Base-by-base conservation (phyloP, 129 eudicot species). In the Erigeron canadensis region DNA sequence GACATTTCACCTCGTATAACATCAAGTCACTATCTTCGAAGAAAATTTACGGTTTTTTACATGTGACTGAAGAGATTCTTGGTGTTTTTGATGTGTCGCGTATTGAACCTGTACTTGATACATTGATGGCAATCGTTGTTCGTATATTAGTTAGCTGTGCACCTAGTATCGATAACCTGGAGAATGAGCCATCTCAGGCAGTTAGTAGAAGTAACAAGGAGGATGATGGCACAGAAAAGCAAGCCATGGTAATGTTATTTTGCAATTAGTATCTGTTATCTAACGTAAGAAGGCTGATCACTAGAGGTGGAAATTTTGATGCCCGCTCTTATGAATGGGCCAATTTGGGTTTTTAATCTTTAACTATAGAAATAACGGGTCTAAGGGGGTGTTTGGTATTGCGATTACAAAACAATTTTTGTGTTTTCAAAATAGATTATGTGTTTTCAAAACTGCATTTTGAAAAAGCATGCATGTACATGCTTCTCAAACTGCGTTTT, bases 11-110 rank as follows among this genome's bases (percentile, higher is more conserved):
- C 0, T 34, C 68, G 65, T 87, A 81, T 70, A 82, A 77, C 75
- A 82, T 89, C 69, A 80, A 76, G 66, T 80, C 87, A 43, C 84
- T 94, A 70, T 85, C 97, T 37, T 75, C 84, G 89, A 87, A 89
- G 85, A 89, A 94, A 74, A 70, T 59, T 79, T 82, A 65, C 63
- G 96, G 96, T 44, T 89, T 94, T 82, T 67, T 94, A 80, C 97
- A 94, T 44, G 98, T 94, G 56, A 75, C 81, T 21, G 96, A 89
- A 81, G 98, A 89, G 62, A 77, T 94, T 53, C 65, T 94, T 62
- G 84, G 81, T 46, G 93, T 87, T 77, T 94, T 89, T 81, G 92
- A 87, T 70, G 90, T 77, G 67, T 65, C 79, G 2, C 98, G 69
- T 69, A 60, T 94, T 6, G 79, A 65, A 17, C 97, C 97, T 15